Conservation (phyloP, 108 stramenopile species). For the Stephanodiscus triporus region DNA sequence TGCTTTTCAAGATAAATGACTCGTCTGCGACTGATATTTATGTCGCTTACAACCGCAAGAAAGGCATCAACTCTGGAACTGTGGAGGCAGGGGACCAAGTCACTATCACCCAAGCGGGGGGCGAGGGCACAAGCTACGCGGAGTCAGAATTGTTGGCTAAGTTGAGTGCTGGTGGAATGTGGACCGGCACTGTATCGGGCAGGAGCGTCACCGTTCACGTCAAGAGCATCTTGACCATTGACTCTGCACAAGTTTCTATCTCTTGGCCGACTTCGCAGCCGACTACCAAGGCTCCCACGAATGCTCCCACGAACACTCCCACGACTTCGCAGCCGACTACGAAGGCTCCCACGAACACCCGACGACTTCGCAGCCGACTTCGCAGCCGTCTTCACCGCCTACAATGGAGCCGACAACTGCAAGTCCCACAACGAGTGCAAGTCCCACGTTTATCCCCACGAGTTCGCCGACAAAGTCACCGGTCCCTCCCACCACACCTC, state of each 20-base stretch:
- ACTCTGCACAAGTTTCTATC: no score
- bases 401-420: background rate
- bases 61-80: constrained; percentile 53
- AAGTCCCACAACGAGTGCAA: background rate
- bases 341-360: no score
- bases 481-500: background rate
- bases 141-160: constrained; percentile 47
- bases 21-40: constrained; percentile 25
- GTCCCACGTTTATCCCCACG: background rate
- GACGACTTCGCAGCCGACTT: no score
- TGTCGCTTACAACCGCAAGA: constrained; percentile 49
- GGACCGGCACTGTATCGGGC: background rate
- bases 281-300: no score
- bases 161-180: constrained; percentile 28
- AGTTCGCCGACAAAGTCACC: no score
- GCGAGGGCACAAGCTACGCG: constrained; percentile 36
- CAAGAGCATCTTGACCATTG: background rate
- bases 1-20: constrained; percentile 16
- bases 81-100: constrained; percentile 53
- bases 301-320: no score
- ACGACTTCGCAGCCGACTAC: no score
- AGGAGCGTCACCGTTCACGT: background rate
- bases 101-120: constrained; percentile 15
- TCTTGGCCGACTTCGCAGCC: no score
- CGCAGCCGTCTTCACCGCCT: no score